phyloP scores from a whole-genome alignment of 140 eudicot genomes.

The Oenanthe javanica region DNA sequence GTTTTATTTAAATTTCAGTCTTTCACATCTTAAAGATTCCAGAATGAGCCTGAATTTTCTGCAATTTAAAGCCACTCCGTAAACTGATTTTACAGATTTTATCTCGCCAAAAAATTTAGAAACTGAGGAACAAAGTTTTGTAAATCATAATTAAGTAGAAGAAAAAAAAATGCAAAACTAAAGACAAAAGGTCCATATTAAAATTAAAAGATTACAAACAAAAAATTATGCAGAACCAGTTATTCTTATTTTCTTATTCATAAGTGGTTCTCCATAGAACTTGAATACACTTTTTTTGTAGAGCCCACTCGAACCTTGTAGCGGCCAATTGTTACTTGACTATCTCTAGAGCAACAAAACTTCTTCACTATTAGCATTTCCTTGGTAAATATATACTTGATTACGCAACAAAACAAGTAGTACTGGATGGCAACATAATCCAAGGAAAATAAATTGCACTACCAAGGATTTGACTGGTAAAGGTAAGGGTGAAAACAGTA shows the following conservation, averaged over 20 bases:
- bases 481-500: not conserved
- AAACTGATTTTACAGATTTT: not conserved
- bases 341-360: not conserved
- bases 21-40: not conserved
- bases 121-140: not conserved
- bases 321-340: not conserved
- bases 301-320: not conserved
- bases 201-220: too few species aligned
- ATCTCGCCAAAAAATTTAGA: not conserved
- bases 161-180: too few species aligned
- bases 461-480: constrained; percentile 1
- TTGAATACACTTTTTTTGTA: not conserved
- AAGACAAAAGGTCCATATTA: too few species aligned
- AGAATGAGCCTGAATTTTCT: not conserved
- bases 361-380: not conserved
- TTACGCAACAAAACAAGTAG: not conserved
- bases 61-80: not conserved
- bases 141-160: not conserved
- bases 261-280: not conserved
- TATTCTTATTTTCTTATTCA: too few species aligned
- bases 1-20: not conserved
- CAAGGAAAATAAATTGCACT: not conserved
- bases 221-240: too few species aligned
- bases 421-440: not conserved
- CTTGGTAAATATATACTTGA: not conserved